phyloP scores from a whole-genome alignment of 495 filamentous ascomycete genomes.

The Cenococcum geophilum region DNA sequence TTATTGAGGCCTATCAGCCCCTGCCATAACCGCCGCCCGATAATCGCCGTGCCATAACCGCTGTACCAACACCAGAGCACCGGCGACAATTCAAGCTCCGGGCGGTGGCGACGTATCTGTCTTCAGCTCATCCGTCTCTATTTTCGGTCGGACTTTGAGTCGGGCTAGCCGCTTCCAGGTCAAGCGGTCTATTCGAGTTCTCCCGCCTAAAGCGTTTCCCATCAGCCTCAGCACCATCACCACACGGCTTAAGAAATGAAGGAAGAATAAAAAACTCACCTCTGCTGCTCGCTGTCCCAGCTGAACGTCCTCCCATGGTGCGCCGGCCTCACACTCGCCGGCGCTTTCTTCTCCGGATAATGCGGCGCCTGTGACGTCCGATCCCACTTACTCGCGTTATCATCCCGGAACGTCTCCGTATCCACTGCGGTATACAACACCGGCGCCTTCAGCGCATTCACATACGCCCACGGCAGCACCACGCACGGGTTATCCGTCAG shows the following conservation, averaged over 20 bases:
- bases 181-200: not conserved
- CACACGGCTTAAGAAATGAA: too few species aligned
- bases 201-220: not conserved
- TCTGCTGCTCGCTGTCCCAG: not conserved
- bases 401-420: not conserved
- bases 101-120: not conserved
- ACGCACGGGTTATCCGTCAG: not conserved
- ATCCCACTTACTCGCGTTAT: not conserved
- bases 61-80: not conserved
- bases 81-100: not conserved
- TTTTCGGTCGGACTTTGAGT: not conserved
- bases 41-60: not conserved
- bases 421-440: not conserved
- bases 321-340: not conserved
- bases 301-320: not conserved
- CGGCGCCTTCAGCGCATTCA: not conserved
- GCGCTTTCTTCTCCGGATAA: not conserved
- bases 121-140: not conserved
- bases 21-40: not conserved
- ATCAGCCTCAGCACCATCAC: slow-evolving; percentile 1
- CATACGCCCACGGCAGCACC: not conserved
- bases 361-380: not conserved
- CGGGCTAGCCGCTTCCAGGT: not conserved
- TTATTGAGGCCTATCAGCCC: not conserved
- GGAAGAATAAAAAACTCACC: not conserved